Evolutionary conservation across 2,329 filamentous ascomycete genomes (phyloP).

Genomic region (Periconia sp.): DNA sequence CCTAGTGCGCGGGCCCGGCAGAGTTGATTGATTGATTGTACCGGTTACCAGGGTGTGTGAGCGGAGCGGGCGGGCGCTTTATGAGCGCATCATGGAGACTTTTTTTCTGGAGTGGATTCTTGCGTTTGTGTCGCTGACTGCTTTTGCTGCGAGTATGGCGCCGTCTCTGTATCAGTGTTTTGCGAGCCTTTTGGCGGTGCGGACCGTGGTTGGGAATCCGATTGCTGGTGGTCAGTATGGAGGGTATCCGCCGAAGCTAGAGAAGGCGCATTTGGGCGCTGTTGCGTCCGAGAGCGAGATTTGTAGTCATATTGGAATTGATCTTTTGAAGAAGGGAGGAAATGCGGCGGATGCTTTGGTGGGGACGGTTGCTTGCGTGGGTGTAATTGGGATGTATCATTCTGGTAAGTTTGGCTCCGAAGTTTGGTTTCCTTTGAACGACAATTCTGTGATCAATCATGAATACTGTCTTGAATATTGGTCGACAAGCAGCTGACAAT

Average conservation of each 20-base stretch:
- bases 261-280: conserved; percentile 46
- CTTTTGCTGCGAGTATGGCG: no score
- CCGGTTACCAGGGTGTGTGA: no score
- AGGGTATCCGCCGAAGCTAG: conserved; percentile 18
- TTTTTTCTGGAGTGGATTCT: no score
- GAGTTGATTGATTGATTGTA: no score
- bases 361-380: conserved; percentile 55
- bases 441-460: no score
- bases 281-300: conserved; percentile 54
- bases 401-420: conserved; percentile 43
- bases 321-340: conserved; percentile 55
- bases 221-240: conserved; percentile 20
- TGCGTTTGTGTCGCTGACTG: no score
- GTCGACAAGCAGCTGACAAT: conserved; percentile 6
- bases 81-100: no score
- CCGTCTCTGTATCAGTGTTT: conserved; percentile 28
- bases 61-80: no score
- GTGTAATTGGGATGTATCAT: conserved; percentile 57
- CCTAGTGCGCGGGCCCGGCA: no score
- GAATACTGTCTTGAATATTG: no score
- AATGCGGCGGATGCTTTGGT: conserved; percentile 59
- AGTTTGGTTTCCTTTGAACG: not conserved
- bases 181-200: conserved; percentile 33
- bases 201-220: conserved; percentile 32
- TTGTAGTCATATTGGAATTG: conserved; percentile 55